Evolutionary conservation across 2,329 filamentous ascomycete species (phyloP).

Genomic region (Botrytis galanthina): DNA sequence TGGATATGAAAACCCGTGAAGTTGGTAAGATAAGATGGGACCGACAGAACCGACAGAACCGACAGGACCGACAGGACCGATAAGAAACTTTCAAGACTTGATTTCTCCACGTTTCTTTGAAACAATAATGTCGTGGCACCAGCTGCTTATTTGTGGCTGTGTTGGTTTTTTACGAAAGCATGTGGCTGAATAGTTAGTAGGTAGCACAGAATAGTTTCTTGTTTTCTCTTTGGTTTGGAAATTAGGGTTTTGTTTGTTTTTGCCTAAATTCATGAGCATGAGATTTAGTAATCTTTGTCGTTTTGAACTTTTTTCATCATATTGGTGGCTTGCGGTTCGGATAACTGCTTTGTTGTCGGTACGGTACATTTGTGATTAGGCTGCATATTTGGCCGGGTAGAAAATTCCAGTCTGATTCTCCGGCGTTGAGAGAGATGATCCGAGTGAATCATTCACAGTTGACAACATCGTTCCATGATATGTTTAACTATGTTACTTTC

Average conservation of each 20-base stretch:
- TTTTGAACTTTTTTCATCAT: neutral
- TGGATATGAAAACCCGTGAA: neutral
- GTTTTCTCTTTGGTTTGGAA: neutral
- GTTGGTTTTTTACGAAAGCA: neutral
- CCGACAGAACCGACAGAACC: neutral
- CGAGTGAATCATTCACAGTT: neutral
- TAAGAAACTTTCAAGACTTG: neutral
- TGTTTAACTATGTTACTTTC: neutral
- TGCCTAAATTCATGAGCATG: neutral
- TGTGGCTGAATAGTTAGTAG: neutral
- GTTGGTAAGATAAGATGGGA: constrained; percentile 16
- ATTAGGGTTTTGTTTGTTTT: neutral
- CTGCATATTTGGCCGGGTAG: neutral
- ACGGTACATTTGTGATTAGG: neutral
- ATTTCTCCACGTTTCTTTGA: constrained; percentile 21
- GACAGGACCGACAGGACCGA: neutral
- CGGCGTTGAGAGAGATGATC: neutral
- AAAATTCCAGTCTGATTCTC: neutral
- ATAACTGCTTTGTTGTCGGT: neutral
- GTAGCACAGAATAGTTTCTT: neutral
- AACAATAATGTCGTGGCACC: constrained; percentile 22
- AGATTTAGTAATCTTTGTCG: neutral
- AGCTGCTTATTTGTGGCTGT: constrained; percentile 15
- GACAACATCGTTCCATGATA: neutral
- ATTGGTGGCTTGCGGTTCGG: neutral